Percentiles rank a stretch among this genome's conserved stretches.
These are phyloP conservation scores for Dicorynia guianensis DNA, from an alignment of 306 rosid genomes.

Conservation along the genomic window DNA sequence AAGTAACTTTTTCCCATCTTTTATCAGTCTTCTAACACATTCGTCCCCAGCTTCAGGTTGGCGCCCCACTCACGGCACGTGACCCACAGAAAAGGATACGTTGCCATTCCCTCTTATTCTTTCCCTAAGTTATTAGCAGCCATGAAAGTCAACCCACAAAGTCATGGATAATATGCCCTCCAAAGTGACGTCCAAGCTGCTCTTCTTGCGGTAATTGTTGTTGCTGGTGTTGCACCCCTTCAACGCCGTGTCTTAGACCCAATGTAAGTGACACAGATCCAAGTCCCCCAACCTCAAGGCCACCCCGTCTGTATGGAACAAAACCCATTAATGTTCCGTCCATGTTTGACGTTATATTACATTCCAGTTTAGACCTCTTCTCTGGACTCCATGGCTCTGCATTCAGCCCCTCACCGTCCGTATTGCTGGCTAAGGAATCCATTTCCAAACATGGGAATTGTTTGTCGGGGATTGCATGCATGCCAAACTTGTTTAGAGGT, in stretches of 20 bases:
- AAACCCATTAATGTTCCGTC: conserved; percentile 71
- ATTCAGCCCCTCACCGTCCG: conserved; percentile 31
- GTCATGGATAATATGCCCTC: conserved; percentile 69
- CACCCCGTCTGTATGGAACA: conserved; percentile 59
- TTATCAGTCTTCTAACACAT: not conserved
- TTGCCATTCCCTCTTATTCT: conserved; percentile 2
- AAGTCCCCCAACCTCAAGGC: conserved; percentile 59
- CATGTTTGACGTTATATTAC: conserved; percentile 55
- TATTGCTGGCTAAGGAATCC: conserved; percentile 34
- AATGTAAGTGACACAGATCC: conserved; percentile 80
- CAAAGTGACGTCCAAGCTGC: conserved; percentile 61
- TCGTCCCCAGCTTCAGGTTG: not conserved
- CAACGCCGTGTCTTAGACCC: conserved; percentile 76
- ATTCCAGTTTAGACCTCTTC: conserved; percentile 67
- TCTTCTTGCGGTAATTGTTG: conserved; percentile 54
- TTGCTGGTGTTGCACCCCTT: conserved; percentile 55
- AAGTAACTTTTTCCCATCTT: not conserved
- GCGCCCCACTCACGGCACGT: not conserved
- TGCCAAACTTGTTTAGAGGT: conserved; percentile 11
- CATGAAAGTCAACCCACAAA: conserved; percentile 58
- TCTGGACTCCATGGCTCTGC: conserved; percentile 60
- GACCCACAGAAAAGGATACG: not conserved
- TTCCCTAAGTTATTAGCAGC: not conserved
- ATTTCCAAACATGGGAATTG: conserved; percentile 51
- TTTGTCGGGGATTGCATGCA: conserved; percentile 34